A percentile compares a stretch with the other conserved stretches of the same genome.
Conservation (phyloP, 2,329 filamentous ascomycete species). For the Orbilia oligospora region DNA sequence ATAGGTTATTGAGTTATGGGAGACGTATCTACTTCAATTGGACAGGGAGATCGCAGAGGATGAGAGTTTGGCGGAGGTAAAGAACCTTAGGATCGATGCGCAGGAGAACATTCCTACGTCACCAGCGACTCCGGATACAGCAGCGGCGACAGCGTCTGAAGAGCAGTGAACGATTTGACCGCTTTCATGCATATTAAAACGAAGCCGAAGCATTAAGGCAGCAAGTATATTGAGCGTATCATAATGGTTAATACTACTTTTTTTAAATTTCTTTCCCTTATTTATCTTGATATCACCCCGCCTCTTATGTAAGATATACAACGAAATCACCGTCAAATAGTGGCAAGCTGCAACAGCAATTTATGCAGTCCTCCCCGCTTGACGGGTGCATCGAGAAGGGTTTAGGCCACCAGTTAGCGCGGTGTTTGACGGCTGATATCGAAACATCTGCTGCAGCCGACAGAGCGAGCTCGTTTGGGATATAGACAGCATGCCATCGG, state of each 20-base stretch:
- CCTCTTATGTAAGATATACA: neutral
- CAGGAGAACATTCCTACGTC: constrained; percentile 41
- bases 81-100: constrained; percentile 52
- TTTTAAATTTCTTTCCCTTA: neutral
- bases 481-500: constrained; percentile 26
- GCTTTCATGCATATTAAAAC: neutral
- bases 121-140: constrained; percentile 44
- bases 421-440: constrained; percentile 26
- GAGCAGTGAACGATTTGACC: constrained; percentile 5
- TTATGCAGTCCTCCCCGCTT: constrained; percentile 6
- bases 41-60: constrained; percentile 91
- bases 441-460: constrained; percentile 25
- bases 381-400: constrained; percentile 16
- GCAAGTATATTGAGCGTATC: neutral
- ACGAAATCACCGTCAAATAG: neutral
- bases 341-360: no score
- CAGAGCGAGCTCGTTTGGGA: constrained; percentile 41
- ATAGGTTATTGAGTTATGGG: constrained; percentile 88
- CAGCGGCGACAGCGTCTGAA: constrained; percentile 40
- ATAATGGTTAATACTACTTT: constrained; percentile 15
- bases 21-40: constrained; percentile 96
- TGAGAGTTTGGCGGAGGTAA: constrained; percentile 63
- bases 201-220: neutral
- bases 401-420: constrained; percentile 34
- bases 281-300: neutral